Evolutionary conservation across 306 rosid species (phyloP).

Genomic region (Vicia sativa): DNA sequence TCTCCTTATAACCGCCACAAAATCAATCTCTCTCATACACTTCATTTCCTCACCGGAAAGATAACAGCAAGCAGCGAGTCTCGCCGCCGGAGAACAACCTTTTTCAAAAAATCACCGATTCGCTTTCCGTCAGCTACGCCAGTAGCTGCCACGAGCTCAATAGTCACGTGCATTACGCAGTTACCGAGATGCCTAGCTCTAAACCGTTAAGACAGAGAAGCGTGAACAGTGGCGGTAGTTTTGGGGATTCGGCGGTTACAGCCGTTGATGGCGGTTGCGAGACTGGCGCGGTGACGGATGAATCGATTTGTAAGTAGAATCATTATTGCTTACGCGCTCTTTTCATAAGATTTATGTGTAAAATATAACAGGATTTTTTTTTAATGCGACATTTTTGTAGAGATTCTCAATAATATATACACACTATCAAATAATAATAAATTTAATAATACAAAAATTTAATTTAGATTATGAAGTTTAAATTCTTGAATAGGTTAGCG

Average conservation of each 20-base stretch:
- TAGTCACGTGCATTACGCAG: constrained; percentile 27
- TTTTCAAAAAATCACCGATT: constrained; percentile 4
- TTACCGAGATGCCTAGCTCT: constrained; percentile 28
- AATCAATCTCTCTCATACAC: too few relatives aligned
- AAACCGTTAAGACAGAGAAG: constrained; percentile 63
- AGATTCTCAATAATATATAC: too few relatives aligned
- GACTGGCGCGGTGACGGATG: constrained; percentile 40
- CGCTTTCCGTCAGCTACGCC: constrained; percentile 15
- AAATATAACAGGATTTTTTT: too few relatives aligned
- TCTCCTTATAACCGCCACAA: too few relatives aligned
- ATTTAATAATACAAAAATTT: too few relatives aligned
- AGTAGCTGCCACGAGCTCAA: constrained; percentile 33
- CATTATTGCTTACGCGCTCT: too few relatives aligned
- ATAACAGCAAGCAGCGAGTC: not conserved
- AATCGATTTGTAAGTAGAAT: constrained; percentile 67
- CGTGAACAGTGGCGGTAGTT: constrained; percentile 42
- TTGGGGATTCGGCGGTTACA: constrained; percentile 43
- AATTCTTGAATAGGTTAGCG: too few relatives aligned
- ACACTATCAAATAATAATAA: too few relatives aligned
- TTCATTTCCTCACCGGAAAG: too few relatives aligned
- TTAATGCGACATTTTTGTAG: too few relatives aligned
- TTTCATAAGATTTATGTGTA: too few relatives aligned
- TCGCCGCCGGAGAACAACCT: constrained; percentile 43
- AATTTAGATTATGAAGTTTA: too few relatives aligned
- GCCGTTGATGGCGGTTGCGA: constrained; percentile 33